A percentile compares a stretch with the other conserved stretches of the same genome.
phyloP scores from a whole-genome alignment of 2,329 filamentous ascomycete genomes.

The Lachnum nothofagi region DNA sequence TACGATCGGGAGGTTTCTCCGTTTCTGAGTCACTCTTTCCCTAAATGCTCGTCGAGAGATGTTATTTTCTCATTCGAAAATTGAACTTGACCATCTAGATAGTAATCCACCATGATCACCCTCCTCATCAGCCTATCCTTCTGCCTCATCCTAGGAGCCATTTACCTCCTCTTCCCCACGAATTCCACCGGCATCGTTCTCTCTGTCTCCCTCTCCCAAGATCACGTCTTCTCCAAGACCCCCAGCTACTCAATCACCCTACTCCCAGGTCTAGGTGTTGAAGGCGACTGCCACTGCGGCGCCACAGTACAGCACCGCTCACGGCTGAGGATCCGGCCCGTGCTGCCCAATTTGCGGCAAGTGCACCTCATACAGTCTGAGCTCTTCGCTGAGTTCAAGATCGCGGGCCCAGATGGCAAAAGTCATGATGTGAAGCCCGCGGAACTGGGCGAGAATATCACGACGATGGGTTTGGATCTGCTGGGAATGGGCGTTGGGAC shows the following conservation, averaged over 20 bases:
- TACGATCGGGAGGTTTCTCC: too few relatives aligned
- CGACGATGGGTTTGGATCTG: slow-evolving; percentile 12
- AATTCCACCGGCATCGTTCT: too few relatives aligned
- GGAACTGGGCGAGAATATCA: slow-evolving; percentile 19
- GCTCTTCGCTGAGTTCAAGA: not conserved
- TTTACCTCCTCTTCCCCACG: too few relatives aligned
- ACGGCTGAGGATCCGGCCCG: not conserved
- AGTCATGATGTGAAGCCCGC: slow-evolving; percentile 2
- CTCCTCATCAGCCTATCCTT: too few relatives aligned
- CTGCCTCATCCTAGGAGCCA: too few relatives aligned
- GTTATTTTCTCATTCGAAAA: too few relatives aligned
- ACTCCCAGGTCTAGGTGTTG: slow-evolving; percentile 5
- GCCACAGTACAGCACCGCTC: slow-evolving; percentile 2
- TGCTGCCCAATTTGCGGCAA: slow-evolving; percentile 4
- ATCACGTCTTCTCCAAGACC: slow-evolving; percentile 6
- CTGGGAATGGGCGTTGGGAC: slow-evolving; percentile 6
- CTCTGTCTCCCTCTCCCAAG: slow-evolving; percentile 5
- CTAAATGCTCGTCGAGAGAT: too few relatives aligned
- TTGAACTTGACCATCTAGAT: too few relatives aligned
- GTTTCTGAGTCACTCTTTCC: too few relatives aligned
- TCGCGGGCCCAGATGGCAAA: not conserved
- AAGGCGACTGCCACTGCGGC: slow-evolving; percentile 8
- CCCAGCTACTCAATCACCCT: slow-evolving; percentile 2
- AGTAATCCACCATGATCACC: too few relatives aligned
- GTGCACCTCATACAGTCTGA: slow-evolving; percentile 6